A percentile compares a stretch with the other conserved stretches of the same genome.
phyloP scores from a whole-genome alignment of 208 protist genomes.

The Leishmania lainsoni region DNA sequence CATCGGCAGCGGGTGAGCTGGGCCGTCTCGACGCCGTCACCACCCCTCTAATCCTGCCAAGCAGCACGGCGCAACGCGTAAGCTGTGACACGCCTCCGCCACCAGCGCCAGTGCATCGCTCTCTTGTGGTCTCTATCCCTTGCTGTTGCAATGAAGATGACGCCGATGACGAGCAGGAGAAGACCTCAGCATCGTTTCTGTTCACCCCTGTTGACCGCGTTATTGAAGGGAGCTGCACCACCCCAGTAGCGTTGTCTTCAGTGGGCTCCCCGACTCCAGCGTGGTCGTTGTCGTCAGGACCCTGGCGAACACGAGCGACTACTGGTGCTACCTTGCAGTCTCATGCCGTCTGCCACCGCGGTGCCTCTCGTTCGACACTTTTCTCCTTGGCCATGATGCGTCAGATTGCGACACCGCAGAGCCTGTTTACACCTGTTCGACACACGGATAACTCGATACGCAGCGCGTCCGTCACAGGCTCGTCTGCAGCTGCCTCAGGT shows the following conservation, averaged over 20 bases:
- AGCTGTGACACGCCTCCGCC: constrained; percentile 1
- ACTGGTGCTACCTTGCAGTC: not conserved
- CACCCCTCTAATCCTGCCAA: constrained; percentile 3
- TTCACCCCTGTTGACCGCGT: not conserved
- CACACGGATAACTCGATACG: constrained; percentile 27
- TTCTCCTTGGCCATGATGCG: not conserved
- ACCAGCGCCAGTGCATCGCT: not conserved
- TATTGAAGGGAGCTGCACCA: constrained; percentile 1
- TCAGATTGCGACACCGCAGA: constrained; percentile 4
- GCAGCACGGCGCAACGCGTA: not conserved
- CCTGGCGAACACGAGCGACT: not conserved
- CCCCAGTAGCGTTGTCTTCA: not conserved
- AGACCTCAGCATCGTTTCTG: not conserved
- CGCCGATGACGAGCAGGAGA: not conserved
- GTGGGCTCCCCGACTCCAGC: not conserved
- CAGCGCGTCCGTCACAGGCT: not conserved
- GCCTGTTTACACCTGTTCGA: constrained; percentile 23
- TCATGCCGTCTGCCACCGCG: not conserved
- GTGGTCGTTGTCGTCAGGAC: not conserved
- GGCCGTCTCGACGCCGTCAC: not conserved
- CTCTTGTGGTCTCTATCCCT: not conserved
- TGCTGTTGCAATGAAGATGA: not conserved
- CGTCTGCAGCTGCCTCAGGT: not conserved
- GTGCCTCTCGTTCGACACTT: not conserved
- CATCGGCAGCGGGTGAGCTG: not conserved